Conservation (phyloP, 192 early-diverging fungal species). For the Coemansia sp. region DNA sequence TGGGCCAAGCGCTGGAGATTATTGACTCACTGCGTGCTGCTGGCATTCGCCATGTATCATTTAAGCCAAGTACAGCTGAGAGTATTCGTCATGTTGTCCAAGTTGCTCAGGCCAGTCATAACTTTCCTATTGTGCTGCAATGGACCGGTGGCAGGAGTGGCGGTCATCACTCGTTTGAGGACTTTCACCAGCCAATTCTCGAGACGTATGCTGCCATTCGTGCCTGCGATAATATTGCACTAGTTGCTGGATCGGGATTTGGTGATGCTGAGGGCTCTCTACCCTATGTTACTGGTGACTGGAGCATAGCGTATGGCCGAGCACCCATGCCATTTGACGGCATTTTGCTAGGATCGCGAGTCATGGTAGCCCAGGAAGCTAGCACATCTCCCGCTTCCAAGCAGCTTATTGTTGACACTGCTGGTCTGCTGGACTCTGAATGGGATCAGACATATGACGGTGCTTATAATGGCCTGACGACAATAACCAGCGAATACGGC, state of each 20-base stretch:
- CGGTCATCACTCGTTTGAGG: constrained; percentile 96
- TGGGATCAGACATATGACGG: constrained; percentile 86
- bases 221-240: constrained; percentile 71
- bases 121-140: constrained; percentile 86
- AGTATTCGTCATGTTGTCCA: constrained; percentile 79
- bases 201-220: constrained; percentile 68
- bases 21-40: constrained; percentile 70
- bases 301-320: constrained; percentile 74
- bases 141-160: constrained; percentile 97
- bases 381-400: constrained; percentile 76
- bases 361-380: constrained; percentile 92
- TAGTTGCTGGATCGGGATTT: constrained; percentile 91
- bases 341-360: constrained; percentile 90
- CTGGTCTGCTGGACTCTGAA: constrained; percentile 74
- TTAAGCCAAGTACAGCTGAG: constrained; percentile 81
- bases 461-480: constrained; percentile 76
- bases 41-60: constrained; percentile 75
- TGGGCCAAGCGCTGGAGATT: constrained; percentile 82
- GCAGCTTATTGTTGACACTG: constrained; percentile 80
- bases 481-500: constrained; percentile 84
- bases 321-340: constrained; percentile 97
- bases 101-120: constrained; percentile 78
- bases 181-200: constrained; percentile 89
- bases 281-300: constrained; percentile 93
- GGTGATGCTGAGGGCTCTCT: constrained; percentile 82